A percentile compares a stretch with the other conserved stretches of the same genome.
phyloP scores from a whole-genome alignment of 1,284 basidiomycete species.

The Trametes versicolor region DNA sequence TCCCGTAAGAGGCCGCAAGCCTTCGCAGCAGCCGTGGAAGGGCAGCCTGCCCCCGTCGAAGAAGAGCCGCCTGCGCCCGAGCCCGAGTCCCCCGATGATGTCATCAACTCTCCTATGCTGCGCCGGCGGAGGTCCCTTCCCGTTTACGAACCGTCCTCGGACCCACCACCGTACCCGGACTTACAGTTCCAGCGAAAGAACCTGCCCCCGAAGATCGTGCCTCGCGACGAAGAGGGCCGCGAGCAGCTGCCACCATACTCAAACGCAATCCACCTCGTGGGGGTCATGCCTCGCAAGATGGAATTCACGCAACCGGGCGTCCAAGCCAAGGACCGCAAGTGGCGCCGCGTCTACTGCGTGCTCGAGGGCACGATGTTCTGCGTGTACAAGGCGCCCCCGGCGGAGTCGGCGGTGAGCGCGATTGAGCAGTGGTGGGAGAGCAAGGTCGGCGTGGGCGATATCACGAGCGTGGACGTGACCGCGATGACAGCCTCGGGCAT shows the following conservation, averaged over 20 bases:
- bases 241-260: conserved; percentile 87
- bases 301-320: conserved; percentile 90
- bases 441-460: conserved; percentile 74
- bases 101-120: conserved; percentile 42
- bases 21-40: conserved; percentile 5
- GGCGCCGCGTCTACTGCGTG: conserved; percentile 90
- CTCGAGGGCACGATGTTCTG: conserved; percentile 92
- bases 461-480: conserved; percentile 40
- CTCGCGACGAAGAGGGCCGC: conserved; percentile 75
- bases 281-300: conserved; percentile 92
- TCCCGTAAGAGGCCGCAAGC: conserved; percentile 20
- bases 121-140: conserved; percentile 67
- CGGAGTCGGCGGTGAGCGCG: conserved; percentile 57
- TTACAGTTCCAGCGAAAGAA: conserved; percentile 43
- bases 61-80: conserved; percentile 29
- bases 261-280: conserved; percentile 87
- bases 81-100: conserved; percentile 31
- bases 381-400: conserved; percentile 78
- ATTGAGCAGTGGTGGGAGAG: conserved; percentile 82
- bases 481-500: conserved; percentile 36
- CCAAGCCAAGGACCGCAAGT: conserved; percentile 91
- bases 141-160: conserved; percentile 55
- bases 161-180: conserved; percentile 62
- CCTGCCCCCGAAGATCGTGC: conserved; percentile 50
- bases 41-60: conserved; percentile 22